Evolutionary conservation across 2,329 filamentous ascomycete genomes (phyloP).

Genomic region (Raffaelea albimanens): DNA sequence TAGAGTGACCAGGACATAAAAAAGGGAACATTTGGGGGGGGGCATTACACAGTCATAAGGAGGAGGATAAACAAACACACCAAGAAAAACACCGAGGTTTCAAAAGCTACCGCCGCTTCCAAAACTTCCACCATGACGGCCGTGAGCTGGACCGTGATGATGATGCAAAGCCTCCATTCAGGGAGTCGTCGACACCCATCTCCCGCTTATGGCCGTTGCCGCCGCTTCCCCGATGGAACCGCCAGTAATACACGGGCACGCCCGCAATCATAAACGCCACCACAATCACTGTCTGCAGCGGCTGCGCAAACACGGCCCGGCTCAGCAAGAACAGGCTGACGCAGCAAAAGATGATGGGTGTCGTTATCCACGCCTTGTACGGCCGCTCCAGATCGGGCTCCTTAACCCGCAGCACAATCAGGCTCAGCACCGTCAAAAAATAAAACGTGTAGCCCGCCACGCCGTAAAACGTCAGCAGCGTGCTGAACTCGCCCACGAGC

Average conservation of each 20-base stretch:
- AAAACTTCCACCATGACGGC: slow-evolving; percentile 49
- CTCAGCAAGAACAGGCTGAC: slow-evolving; percentile 88
- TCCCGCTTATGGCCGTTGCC: slow-evolving; percentile 40
- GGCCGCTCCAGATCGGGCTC: slow-evolving; percentile 84
- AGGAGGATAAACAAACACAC: too few relatives aligned
- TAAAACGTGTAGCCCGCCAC: slow-evolving; percentile 97
- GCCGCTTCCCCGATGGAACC: slow-evolving; percentile 49
- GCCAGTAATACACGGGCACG: slow-evolving; percentile 81
- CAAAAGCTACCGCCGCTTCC: slow-evolving; percentile 35
- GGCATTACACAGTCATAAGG: too few relatives aligned
- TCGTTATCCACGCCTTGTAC: slow-evolving; percentile 94
- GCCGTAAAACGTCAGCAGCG: slow-evolving; percentile 91
- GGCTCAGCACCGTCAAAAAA: slow-evolving; percentile 85
- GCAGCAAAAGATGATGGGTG: slow-evolving; percentile 96
- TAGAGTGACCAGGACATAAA: too few relatives aligned
- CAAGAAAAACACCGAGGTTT: too few relatives aligned
- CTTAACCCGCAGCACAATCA: slow-evolving; percentile 80
- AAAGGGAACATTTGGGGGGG: too few relatives aligned
- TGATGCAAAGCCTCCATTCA: background rate
- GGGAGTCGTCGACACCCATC: slow-evolving; percentile 13
- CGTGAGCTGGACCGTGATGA: slow-evolving; percentile 13
- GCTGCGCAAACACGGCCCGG: slow-evolving; percentile 82
- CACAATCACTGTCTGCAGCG: slow-evolving; percentile 80
- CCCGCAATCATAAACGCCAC: slow-evolving; percentile 76
- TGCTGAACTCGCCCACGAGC: slow-evolving; percentile 78